These are phyloP conservation scores for Dryadomyces quercus-mongolicae DNA, from an alignment of 2,329 filamentous ascomycete genomes.

Conservation along the genomic window DNA sequence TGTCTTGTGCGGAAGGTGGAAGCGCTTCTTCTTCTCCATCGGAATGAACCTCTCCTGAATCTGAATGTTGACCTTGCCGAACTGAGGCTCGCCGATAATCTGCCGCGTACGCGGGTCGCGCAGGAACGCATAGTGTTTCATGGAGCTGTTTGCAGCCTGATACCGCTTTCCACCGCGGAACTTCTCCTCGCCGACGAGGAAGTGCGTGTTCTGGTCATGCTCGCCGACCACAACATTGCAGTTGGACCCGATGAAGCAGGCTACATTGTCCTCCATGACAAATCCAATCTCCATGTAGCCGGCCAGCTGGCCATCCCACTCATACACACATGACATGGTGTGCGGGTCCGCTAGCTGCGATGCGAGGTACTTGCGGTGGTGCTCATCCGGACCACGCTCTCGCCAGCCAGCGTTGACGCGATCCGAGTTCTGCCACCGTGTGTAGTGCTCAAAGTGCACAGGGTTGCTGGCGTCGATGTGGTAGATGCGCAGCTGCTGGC, in stretches of 20 bases:
- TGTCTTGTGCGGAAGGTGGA: constrained; percentile 61
- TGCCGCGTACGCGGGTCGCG: constrained; percentile 45
- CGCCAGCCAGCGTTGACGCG: constrained; percentile 73
- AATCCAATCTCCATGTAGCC: constrained; percentile 76
- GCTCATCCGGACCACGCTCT: constrained; percentile 61
- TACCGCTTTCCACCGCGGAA: constrained; percentile 50
- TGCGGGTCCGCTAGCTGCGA: constrained; percentile 60
- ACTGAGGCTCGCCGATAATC: constrained; percentile 60
- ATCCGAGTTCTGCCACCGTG: constrained; percentile 68
- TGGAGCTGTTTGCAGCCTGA: constrained; percentile 47
- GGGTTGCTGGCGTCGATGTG: constrained; percentile 53
- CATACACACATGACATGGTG: constrained; percentile 55
- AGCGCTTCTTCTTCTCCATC: constrained; percentile 58
- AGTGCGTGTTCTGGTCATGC: constrained; percentile 47
- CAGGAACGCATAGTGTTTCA: constrained; percentile 52
- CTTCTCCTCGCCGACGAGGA: constrained; percentile 44
- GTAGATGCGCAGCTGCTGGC: constrained; percentile 62
- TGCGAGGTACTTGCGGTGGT: constrained; percentile 61
- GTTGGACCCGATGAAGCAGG: constrained; percentile 44
- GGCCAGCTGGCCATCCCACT: constrained; percentile 59
- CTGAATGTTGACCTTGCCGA: constrained; percentile 56
- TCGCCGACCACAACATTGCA: constrained; percentile 27
- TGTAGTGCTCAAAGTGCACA: constrained; percentile 48
- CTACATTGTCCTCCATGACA: constrained; percentile 41
- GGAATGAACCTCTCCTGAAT: constrained; percentile 66